Percentiles rank a stretch among this genome's conserved stretches.
phyloP scores from a whole-genome alignment of 495 filamentous ascomycete genomes.

The Penicillium odoratum region DNA sequence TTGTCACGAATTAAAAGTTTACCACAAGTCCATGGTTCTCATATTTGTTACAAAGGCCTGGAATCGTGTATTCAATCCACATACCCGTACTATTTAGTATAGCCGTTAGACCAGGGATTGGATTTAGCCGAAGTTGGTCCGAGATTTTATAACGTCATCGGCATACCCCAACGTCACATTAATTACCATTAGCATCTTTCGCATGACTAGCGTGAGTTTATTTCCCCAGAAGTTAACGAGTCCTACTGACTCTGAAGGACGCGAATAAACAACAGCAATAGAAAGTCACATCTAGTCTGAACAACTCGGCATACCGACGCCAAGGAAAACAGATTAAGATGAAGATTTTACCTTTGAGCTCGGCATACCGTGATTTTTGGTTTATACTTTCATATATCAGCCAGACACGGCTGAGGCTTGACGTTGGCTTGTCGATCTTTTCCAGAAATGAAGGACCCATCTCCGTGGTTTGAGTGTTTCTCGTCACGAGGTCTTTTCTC shows the following conservation, averaged over 20 bases:
- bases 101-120: background rate
- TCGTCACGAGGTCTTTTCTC: slow-evolving; percentile 3
- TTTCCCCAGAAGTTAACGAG: background rate
- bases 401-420: background rate
- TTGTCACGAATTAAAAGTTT: too few relatives aligned
- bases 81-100: background rate
- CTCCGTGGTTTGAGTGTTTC: background rate
- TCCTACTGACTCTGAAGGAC: background rate
- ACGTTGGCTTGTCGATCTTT: slow-evolving; percentile 3
- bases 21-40: too few relatives aligned
- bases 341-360: background rate
- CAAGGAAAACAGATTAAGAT: background rate
- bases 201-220: background rate
- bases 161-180: background rate
- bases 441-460: background rate
- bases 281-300: background rate
- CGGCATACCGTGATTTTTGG: background rate
- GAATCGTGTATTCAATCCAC: too few relatives aligned
- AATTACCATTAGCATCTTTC: background rate
- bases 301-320: background rate
- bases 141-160: background rate
- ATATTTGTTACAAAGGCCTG: too few relatives aligned
- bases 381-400: background rate
- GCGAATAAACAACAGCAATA: background rate
- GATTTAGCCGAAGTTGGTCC: slow-evolving; percentile 8